phyloP scores from a whole-genome alignment of 148 eudicot genomes.

The Heliosperma pusillum region DNA sequence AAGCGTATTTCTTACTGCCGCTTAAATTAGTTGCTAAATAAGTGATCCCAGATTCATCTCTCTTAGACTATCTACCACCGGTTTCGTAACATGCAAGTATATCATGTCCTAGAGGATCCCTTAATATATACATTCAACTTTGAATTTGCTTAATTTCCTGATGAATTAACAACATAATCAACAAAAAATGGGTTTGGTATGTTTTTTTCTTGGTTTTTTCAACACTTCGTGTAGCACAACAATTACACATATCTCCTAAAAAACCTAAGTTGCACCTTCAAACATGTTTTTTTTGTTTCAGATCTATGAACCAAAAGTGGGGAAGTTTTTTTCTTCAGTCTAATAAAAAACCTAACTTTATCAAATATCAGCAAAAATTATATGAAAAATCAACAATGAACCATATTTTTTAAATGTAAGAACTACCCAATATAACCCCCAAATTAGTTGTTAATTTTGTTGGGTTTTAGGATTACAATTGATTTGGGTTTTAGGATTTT shows the following conservation, averaged over 20 bases:
- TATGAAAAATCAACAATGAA: no score
- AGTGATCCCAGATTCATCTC: conserved; percentile 58
- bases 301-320: not conserved
- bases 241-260: conserved; percentile 53
- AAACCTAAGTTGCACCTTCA: not conserved
- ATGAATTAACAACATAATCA: conserved; percentile 29
- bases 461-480: no score
- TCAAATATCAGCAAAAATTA: no score
- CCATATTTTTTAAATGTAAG: no score
- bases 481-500: no score
- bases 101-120: conserved; percentile 46
- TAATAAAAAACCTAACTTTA: no score
- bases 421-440: no score
- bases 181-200: conserved; percentile 45
- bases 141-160: conserved; percentile 26
- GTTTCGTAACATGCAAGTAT: conserved; percentile 35
- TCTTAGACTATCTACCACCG: conserved; percentile 46
- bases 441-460: no score
- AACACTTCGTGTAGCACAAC: conserved; percentile 41
- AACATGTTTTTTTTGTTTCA: not conserved
- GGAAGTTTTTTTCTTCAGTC: no score
- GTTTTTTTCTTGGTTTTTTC: conserved; percentile 32
- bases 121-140: conserved; percentile 43
- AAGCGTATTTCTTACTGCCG: conserved; percentile 40
- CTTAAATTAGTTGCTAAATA: conserved; percentile 39